These are phyloP conservation scores for Saccharomycopsis olivae DNA, from an alignment of 805 yeast genomes.

Conservation along the genomic window DNA sequence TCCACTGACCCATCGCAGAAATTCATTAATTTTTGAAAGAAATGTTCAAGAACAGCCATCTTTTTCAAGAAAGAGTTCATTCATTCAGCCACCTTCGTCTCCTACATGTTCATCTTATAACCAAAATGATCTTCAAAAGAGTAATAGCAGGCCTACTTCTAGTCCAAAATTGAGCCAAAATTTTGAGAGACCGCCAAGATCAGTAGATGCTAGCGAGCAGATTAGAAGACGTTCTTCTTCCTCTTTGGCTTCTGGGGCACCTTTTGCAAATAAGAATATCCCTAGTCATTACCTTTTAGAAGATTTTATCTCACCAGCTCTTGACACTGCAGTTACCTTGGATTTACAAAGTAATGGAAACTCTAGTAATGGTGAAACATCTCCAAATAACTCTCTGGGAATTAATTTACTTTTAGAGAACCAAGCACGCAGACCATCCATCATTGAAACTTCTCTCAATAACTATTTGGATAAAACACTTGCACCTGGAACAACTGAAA, in stretches of 20 bases:
- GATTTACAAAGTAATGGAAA: neutral
- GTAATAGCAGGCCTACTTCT: no score
- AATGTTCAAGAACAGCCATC: slow-evolving; percentile 18
- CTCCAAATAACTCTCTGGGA: no score
- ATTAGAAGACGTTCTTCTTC: slow-evolving; percentile 1
- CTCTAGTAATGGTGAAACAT: no score
- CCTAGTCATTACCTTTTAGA: slow-evolving; percentile 16
- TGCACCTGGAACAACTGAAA: neutral
- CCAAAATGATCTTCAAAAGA: no score
- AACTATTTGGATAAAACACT: slow-evolving; percentile 11
- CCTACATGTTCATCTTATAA: no score
- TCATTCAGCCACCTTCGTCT: no score
- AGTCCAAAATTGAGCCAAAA: neutral
- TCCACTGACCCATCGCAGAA: neutral
- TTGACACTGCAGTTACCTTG: slow-evolving; percentile 11
- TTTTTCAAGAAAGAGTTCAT: slow-evolving; percentile 13
- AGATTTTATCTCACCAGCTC: slow-evolving; percentile 16
- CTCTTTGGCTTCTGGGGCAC: neutral
- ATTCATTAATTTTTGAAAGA: slow-evolving; percentile 16
- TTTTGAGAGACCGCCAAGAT: neutral
- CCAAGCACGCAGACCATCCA: slow-evolving; percentile 12
- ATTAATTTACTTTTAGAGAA: slow-evolving; percentile 1
- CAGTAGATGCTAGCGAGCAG: neutral
- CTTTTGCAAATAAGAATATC: slow-evolving; percentile 11
- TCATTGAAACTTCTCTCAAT: slow-evolving; percentile 15